phyloP scores from a whole-genome alignment of 495 filamentous ascomycete genomes.

The Aspergillus leporis region DNA sequence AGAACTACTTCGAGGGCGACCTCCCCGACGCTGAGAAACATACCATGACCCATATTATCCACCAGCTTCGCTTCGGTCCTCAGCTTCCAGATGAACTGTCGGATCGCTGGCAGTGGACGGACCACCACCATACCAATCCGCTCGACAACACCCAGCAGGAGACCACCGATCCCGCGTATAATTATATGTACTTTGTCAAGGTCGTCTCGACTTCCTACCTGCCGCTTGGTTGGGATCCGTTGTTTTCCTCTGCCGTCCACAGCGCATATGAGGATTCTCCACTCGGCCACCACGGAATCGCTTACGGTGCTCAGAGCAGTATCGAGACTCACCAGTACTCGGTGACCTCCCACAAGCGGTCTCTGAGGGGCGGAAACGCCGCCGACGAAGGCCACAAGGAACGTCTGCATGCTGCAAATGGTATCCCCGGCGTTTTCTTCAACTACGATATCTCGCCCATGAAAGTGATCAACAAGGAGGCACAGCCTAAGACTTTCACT shows the following conservation, averaged over 20 bases:
- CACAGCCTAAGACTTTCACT: slow-evolving; percentile 79
- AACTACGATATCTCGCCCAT: slow-evolving; percentile 99
- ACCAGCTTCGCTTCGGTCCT: slow-evolving; percentile 89
- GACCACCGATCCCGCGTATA: slow-evolving; percentile 80
- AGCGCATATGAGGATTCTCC: slow-evolving; percentile 54
- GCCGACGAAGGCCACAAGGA: slow-evolving; percentile 84
- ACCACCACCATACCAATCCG: slow-evolving; percentile 89
- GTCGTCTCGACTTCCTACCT: slow-evolving; percentile 94
- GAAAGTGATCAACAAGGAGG: slow-evolving; percentile 98
- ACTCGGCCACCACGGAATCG: slow-evolving; percentile 61
- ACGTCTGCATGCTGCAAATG: slow-evolving; percentile 80
- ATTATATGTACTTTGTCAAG: slow-evolving; percentile 99
- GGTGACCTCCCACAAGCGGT: slow-evolving; percentile 92
- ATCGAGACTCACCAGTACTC: slow-evolving; percentile 98
- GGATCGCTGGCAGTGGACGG: slow-evolving; percentile 73
- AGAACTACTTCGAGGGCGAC: slow-evolving; percentile 77
- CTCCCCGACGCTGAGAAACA: slow-evolving; percentile 59
- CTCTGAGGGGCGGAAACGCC: slow-evolving; percentile 77
- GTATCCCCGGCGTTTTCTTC: slow-evolving; percentile 98
- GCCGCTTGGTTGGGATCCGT: slow-evolving; percentile 76
- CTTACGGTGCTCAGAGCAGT: slow-evolving; percentile 65
- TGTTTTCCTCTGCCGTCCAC: slow-evolving; percentile 44
- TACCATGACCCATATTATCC: slow-evolving; percentile 88
- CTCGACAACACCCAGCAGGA: slow-evolving; percentile 79
- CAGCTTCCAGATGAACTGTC: slow-evolving; percentile 78